Evolutionary conservation across 2,329 filamentous ascomycete genomes (phyloP), one percentile per base, ranked within the genome.

Genomic region (Cryphonectria nitschkei): DNA sequence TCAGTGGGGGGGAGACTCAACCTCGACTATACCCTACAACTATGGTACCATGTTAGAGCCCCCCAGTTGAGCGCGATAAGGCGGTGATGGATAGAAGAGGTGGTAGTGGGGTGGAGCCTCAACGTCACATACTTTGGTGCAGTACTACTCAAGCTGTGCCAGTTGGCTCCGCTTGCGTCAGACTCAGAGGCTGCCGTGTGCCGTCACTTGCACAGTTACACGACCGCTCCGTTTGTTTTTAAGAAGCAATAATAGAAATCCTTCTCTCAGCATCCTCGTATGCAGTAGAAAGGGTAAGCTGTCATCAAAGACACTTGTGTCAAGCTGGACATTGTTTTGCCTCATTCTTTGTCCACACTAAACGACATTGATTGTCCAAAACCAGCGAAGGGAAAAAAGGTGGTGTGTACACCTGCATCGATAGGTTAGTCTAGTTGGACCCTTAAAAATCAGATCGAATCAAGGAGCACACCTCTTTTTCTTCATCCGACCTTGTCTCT

Each of bases 1-100:
- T 54, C 2, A 29, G 22, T 78, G 66, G 76, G 76, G 76, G 37
- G 77, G 19, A n/a, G 46, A 50, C 22, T 50, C 46, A 50, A 50
- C 46, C 46, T 50, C 77, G 26, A 22, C 26, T 13, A 6, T 56
- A 56, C 26, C 52, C n/a, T 56, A 56, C 26, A 22, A 29, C 3
- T 29, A 54, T 54, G 52, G 11, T 13, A 5, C 26, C 52, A 29
- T 56, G 52, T 6, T 58, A 8, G 14, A 7, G 6, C 46, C 54
- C 54, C 54, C 26, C 14, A 34, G 11, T 16, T 46, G 22, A 9
- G 39, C 16, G n/a, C 32, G 39, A 43, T 14, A 13, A 13, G 37
- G 37, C 41, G 61, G 61, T 37, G 60, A 39, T n/a, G n/a, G 39
- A 16, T 1, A 11, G 54, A 13, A 26, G 26, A 1, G 39, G 41